These are phyloP conservation scores for Cardamine resedifolia DNA, from an alignment of 345 rosid species.

Conservation along the genomic window DNA sequence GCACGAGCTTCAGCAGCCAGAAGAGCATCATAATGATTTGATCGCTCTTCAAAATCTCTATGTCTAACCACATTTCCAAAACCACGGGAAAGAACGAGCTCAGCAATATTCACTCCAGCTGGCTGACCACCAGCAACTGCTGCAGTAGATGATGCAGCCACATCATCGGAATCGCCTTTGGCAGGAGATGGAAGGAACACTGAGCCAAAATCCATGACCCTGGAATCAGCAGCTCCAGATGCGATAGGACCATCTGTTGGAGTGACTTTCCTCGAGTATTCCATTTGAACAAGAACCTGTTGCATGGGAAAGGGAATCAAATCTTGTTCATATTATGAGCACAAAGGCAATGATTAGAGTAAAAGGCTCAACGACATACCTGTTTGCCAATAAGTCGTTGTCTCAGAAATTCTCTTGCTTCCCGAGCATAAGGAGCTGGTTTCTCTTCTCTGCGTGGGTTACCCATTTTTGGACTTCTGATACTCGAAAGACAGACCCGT, in stretches of 20 bases:
- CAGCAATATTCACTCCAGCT: slow-evolving; percentile 76
- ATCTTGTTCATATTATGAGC: background rate
- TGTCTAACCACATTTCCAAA: slow-evolving; percentile 76
- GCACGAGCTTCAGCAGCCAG: slow-evolving; percentile 95
- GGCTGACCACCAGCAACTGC: slow-evolving; percentile 45
- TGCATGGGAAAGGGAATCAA: background rate
- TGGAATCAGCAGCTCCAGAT: slow-evolving; percentile 54
- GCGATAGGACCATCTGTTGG: slow-evolving; percentile 60
- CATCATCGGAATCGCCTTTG: slow-evolving; percentile 65
- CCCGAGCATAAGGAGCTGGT: slow-evolving; percentile 93
- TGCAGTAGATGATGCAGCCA: slow-evolving; percentile 45
- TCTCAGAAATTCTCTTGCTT: slow-evolving; percentile 85
- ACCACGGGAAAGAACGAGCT: slow-evolving; percentile 77
- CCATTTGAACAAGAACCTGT: slow-evolving; percentile 94
- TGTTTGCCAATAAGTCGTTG: slow-evolving; percentile 79
- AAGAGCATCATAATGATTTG: slow-evolving; percentile 88
- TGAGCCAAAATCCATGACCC: slow-evolving; percentile 92
- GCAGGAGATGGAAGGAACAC: slow-evolving; percentile 66
- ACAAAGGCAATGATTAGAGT: background rate
- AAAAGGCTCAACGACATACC: slow-evolving; percentile 38
- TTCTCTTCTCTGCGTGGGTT: slow-evolving; percentile 88
- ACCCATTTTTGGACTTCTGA: slow-evolving; percentile 86
- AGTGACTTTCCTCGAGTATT: slow-evolving; percentile 82
- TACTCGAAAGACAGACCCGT: slow-evolving; percentile 89
- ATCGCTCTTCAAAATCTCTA: slow-evolving; percentile 96